These are phyloP conservation scores for Globisporangium abappressorium DNA, from an alignment of 352 stramenopile species.

Conservation along the genomic window DNA sequence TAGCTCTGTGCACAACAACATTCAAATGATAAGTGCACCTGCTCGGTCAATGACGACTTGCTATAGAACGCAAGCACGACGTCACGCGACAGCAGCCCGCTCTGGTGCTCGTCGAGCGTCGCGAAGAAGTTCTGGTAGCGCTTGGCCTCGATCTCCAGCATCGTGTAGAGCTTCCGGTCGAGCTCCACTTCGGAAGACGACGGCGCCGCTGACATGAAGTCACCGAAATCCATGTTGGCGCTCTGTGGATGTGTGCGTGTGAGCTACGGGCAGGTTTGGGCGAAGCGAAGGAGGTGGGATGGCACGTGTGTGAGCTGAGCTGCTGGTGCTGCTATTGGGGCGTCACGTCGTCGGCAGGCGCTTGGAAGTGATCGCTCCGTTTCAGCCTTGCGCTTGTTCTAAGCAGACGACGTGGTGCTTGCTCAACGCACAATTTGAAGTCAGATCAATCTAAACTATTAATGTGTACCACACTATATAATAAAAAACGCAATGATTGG, in stretches of 20 bases:
- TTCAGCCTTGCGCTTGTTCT: not conserved
- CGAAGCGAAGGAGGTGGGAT: not conserved
- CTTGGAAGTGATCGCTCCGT: not conserved
- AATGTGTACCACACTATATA: not conserved
- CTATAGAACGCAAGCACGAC: slow-evolving; percentile 49
- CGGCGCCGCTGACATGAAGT: slow-evolving; percentile 12
- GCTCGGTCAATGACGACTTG: slow-evolving; percentile 52
- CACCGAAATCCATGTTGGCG: slow-evolving; percentile 20
- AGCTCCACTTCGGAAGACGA: slow-evolving; percentile 15
- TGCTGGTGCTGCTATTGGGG: not conserved
- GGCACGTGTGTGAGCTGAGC: not conserved
- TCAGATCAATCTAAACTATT: not conserved
- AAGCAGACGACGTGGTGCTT: not conserved
- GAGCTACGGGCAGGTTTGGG: not conserved
- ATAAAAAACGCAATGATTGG: not conserved
- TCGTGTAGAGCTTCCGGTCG: slow-evolving; percentile 45
- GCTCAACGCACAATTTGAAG: slow-evolving; percentile 5
- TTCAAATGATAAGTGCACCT: slow-evolving; percentile 12
- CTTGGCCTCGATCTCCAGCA: slow-evolving; percentile 56
- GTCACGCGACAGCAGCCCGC: slow-evolving; percentile 20
- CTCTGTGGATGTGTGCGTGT: not conserved
- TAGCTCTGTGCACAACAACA: not conserved
- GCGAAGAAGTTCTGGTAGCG: slow-evolving; percentile 64
- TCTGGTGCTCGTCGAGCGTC: slow-evolving; percentile 32
- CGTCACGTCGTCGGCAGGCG: no score